Evolutionary conservation across 1,284 basidiomycete species (phyloP), one percentile per base, ranked within the genome.

Genomic region (Ceratobasidium sp.): DNA sequence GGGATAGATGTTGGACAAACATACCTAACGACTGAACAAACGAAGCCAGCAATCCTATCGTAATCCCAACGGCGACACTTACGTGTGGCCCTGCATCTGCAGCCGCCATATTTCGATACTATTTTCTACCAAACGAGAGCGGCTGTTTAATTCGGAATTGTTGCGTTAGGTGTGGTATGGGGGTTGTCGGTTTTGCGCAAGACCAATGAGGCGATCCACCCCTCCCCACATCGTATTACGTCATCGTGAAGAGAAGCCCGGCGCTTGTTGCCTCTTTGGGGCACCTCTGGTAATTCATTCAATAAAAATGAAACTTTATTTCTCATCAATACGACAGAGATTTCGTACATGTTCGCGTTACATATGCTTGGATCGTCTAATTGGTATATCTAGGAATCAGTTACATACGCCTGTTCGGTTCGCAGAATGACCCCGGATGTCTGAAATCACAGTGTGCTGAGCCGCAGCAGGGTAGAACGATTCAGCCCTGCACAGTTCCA

Each of bases 1-100:
- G 29, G 27, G 22, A 19, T 50, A 48, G 27, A 31, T 31, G 53
- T n/a, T 27, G 65, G 41, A 56, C 75, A 41, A 29, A 77, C 83
- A 76, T 31, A 85, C 85, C 95, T 1, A 98, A 86, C 31, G 93
- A 95, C 83, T 98, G 96, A 29, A 98, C 87, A 81, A 95, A 96
- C 33, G 93, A 96, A 29, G 95, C 94, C 17, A 96, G 81, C 36
- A 99, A 88, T 41, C 96, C 96, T 76, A 97, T 86, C 36, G 85
- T 81, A 77, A 92, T 90, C 24, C 89, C 90, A 31, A 85, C 82
- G 19, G 85, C 85, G 73, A 90, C 87, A 57, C 88, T 86, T 75
- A 89, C 84, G n/a, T 73, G 67, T 17, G 78, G 75, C 24, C 59
- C 75, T 48, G 76, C 63, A 54, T 74, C 73, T 33, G 65, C 73